phyloP scores from a whole-genome alignment of 1,284 basidiomycete genomes.

The Ganoderma lingzhi region DNA sequence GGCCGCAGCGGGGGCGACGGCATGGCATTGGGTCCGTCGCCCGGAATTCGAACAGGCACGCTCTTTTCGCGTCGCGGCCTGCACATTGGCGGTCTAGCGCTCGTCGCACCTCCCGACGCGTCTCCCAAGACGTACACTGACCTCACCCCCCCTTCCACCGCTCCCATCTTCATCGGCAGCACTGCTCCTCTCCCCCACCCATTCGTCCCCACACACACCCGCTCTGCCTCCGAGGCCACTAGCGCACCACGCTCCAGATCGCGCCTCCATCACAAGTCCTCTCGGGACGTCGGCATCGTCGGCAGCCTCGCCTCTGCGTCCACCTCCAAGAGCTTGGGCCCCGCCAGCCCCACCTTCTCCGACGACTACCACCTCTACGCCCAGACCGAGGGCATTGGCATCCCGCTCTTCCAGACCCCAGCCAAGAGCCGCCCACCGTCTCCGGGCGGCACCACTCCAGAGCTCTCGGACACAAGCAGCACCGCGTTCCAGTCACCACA shows the following conservation, averaged over 20 bases:
- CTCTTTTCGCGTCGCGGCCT: conserved; percentile 54
- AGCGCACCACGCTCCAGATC: conserved; percentile 27
- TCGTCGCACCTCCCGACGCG: conserved; percentile 74
- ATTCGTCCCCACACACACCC: conserved; percentile 43
- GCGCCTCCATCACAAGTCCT: conserved; percentile 47
- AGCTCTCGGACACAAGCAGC: conserved; percentile 40
- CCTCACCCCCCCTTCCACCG: conserved; percentile 59
- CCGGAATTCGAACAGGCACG: conserved; percentile 15
- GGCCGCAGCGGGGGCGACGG: conserved; percentile 5
- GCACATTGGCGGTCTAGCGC: conserved; percentile 61
- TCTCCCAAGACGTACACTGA: conserved; percentile 59
- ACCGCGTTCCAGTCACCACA: conserved; percentile 24
- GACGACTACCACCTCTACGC: conserved; percentile 31
- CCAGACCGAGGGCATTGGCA: conserved; percentile 35
- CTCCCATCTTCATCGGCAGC: conserved; percentile 45
- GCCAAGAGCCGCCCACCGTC: conserved; percentile 55
- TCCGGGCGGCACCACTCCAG: conserved; percentile 47
- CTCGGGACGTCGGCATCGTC: conserved; percentile 67
- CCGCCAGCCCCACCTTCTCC: conserved; percentile 25
- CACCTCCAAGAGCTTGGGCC: conserved; percentile 31
- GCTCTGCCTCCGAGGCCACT: conserved; percentile 57
- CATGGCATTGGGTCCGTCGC: conserved; percentile 11
- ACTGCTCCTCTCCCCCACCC: conserved; percentile 26
- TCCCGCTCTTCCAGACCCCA: conserved; percentile 62
- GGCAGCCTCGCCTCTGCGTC: conserved; percentile 46